phyloP scores from a whole-genome alignment of 345 rosid genomes.

The Hypericum androsaemum region DNA sequence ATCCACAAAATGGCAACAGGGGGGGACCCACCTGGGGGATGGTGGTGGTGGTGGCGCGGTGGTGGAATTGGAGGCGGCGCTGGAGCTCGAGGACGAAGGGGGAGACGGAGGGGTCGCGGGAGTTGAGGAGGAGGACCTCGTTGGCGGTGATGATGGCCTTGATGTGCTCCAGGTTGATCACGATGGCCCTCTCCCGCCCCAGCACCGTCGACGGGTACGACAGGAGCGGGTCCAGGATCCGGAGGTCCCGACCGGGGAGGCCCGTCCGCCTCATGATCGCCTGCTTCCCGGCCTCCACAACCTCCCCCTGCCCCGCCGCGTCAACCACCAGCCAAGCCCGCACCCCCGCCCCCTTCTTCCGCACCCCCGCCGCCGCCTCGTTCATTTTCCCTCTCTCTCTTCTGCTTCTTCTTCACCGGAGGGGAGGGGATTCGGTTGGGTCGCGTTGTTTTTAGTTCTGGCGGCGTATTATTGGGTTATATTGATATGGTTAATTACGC shows the following conservation, averaged over 20 bases:
- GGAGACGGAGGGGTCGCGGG: conserved; percentile 28
- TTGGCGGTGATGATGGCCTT: conserved; percentile 41
- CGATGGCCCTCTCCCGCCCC: conserved; percentile 43
- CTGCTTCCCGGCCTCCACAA: conserved; percentile 31
- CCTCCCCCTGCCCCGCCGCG: background rate
- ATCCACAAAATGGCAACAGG: background rate
- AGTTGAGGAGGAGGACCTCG: conserved; percentile 36
- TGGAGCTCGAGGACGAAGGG: conserved; percentile 34
- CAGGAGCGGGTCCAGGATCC: conserved; percentile 41
- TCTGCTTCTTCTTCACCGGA: no score
- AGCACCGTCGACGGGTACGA: conserved; percentile 47
- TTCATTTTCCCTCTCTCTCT: background rate
- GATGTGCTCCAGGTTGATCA: conserved; percentile 45
- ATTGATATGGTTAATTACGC: no score
- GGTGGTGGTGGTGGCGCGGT: conserved; percentile 16
- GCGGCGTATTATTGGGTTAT: no score
- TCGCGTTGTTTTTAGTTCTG: no score
- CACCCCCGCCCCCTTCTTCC: background rate
- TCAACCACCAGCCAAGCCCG: background rate
- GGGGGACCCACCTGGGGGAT: background rate
- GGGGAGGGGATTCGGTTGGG: no score
- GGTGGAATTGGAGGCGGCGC: conserved; percentile 23
- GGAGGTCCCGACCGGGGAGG: conserved; percentile 41
- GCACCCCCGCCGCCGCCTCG: background rate
- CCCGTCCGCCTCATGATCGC: conserved; percentile 43